Base-by-base conservation (phyloP, 2,329 filamentous ascomycete species). In the Tolypocladium pustulatum region DNA sequence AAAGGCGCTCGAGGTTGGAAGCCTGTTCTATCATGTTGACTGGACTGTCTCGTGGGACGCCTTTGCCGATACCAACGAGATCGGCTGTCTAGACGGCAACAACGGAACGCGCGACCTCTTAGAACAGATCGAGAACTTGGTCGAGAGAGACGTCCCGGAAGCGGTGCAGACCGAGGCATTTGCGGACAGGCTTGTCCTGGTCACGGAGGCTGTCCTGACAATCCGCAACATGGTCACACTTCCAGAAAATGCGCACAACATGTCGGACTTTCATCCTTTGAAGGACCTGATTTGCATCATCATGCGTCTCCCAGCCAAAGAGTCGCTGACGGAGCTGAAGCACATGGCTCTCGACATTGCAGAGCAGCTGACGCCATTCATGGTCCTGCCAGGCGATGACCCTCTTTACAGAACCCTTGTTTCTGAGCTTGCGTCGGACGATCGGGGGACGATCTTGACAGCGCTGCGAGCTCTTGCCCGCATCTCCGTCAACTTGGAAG, bases 181-280 rank as follows among this genome's bases (percentile, higher is more conserved):
- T 64, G 80, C 83, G 17, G 86, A 91, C 62, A 78, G 82, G 49
- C 78, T 97, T 61, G 82, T 89, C 15, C 83, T 90, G 63, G 81
- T 96, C 61, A 93, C 88, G 30, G 92, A 97, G 72, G 91, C 94
- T 2, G 86, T 88, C 25, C 77, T 97, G 54, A 92, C 96, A 22
- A 79, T 97, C 51, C 85, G 94, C 56, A 99, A 99, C 71, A 97
- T 99, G 91, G 87, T 92, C n/a, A 89, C 95, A 72, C 78, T 97
- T 25, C 84, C 87, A 27, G 91, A 96, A 62, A 99, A 99, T 68
- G 93, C 93, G 0, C 75, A 81, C 30, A 94, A 91, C 69, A 81
- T 96, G 66, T 83, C 90, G 6, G 85, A 88, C 30, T 85, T 93
- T 61, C 83, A 83, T 20, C 80, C 91, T 1, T 77, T 95, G 43